These are phyloP conservation scores for Panus rudis DNA, from an alignment of 768 basidiomycete genomes.

Conservation along the genomic window DNA sequence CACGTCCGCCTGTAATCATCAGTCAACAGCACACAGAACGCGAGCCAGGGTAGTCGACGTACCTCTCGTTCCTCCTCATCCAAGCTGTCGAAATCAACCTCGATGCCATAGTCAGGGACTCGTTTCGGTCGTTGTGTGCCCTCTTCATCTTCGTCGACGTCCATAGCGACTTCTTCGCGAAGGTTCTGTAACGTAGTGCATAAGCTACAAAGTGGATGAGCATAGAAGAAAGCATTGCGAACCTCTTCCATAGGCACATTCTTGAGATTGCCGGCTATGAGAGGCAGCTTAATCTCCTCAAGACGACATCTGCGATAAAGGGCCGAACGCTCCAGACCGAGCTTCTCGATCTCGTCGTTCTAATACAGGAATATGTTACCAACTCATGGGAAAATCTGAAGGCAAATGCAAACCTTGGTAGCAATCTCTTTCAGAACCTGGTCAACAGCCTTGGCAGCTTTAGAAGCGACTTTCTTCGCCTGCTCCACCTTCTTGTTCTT, in stretches of 20 bases:
- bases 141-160: conserved; percentile 84
- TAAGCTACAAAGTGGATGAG: neutral
- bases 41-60: conserved; percentile 12
- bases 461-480: conserved; percentile 61
- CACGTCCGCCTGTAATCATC: conserved; percentile 44
- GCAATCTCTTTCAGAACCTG: conserved; percentile 89
- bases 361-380: conserved; percentile 22
- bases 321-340: conserved; percentile 76
- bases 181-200: conserved; percentile 44
- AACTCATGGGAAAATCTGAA: neutral
- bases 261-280: conserved; percentile 67
- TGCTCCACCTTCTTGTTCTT: conserved; percentile 69
- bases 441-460: conserved; percentile 73
- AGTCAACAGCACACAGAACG: neutral
- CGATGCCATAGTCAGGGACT: conserved; percentile 81
- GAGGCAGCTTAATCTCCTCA: conserved; percentile 83
- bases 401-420: conserved; percentile 44
- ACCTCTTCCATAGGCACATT: conserved; percentile 97
- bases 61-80: conserved; percentile 72
- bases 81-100: conserved; percentile 74
- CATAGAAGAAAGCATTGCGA: conserved; percentile 11
- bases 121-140: conserved; percentile 66
- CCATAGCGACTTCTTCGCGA: conserved; percentile 85
- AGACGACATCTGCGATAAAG: conserved; percentile 90
- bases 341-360: conserved; percentile 90